phyloP scores from a whole-genome alignment of 2,329 filamentous ascomycete species.

The Colletotrichum sidae region DNA sequence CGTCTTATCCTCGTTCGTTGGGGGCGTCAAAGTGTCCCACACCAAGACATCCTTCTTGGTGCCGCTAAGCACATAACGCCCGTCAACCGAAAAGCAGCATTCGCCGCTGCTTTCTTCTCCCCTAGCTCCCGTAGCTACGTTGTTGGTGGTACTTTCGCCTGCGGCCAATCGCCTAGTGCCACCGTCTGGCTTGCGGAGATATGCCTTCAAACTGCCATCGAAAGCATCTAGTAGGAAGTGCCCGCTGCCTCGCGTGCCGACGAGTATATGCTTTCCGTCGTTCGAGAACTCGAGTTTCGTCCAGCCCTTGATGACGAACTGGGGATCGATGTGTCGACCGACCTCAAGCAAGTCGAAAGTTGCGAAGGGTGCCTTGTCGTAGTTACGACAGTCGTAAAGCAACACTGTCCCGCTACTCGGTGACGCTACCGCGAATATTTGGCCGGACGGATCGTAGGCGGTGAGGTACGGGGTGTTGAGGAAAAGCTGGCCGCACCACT shows the following conservation, averaged over 20 bases:
- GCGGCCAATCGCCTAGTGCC: constrained; percentile 64
- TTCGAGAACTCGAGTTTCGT: constrained; percentile 96
- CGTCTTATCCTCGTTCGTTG: constrained; percentile 63
- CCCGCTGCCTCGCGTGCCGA: constrained; percentile 85
- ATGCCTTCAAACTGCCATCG: constrained; percentile 81
- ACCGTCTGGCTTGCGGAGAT: constrained; percentile 70
- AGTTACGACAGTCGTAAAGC: constrained; percentile 94
- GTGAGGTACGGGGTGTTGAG: constrained; percentile 85
- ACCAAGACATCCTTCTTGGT: constrained; percentile 79
- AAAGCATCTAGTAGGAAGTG: constrained; percentile 97
- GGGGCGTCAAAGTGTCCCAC: constrained; percentile 80
- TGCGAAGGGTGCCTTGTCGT: constrained; percentile 89
- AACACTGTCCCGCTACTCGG: constrained; percentile 83
- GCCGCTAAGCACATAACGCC: constrained; percentile 89
- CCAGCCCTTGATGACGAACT: constrained; percentile 78
- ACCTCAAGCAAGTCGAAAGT: constrained; percentile 82
- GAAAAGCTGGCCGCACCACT: constrained; percentile 83
- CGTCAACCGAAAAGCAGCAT: constrained; percentile 90
- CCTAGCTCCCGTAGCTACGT: constrained; percentile 57
- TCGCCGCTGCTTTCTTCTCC: constrained; percentile 75
- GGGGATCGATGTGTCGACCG: constrained; percentile 59
- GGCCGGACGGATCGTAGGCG: constrained; percentile 92
- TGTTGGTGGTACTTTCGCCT: constrained; percentile 57
- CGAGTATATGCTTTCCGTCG: constrained; percentile 86
- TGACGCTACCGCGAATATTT: constrained; percentile 90